Percentiles rank a stretch among this genome's conserved stretches.
These are phyloP conservation scores for Cladobotryum mycophilum DNA, from an alignment of 2,329 filamentous ascomycete genomes.

Conservation along the genomic window DNA sequence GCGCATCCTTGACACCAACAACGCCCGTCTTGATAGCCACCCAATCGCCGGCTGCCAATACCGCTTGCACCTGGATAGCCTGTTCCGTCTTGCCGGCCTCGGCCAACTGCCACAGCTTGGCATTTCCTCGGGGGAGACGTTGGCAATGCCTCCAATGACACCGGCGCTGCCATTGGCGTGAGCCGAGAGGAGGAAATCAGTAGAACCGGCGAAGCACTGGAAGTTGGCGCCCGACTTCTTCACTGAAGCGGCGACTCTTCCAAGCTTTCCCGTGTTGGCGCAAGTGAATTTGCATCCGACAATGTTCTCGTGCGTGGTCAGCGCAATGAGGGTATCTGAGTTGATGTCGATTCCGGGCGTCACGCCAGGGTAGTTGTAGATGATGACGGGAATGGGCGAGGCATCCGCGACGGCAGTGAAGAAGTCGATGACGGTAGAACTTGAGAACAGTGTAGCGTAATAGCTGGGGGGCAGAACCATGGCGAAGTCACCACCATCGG, in stretches of 20 bases:
- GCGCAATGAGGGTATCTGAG: constrained; percentile 54
- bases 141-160: constrained; percentile 65
- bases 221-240: constrained; percentile 52
- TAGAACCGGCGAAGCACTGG: constrained; percentile 65
- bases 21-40: constrained; percentile 65
- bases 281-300: constrained; percentile 64
- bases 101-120: constrained; percentile 55
- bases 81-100: constrained; percentile 50
- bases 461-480: constrained; percentile 72
- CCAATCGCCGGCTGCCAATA: constrained; percentile 65
- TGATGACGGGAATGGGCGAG: constrained; percentile 59
- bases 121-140: constrained; percentile 64
- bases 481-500: constrained; percentile 66
- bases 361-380: constrained; percentile 65
- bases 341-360: constrained; percentile 58
- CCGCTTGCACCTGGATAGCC: constrained; percentile 57
- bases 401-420: constrained; percentile 59
- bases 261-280: constrained; percentile 65
- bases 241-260: constrained; percentile 46
- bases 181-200: constrained; percentile 66
- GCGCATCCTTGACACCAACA: constrained; percentile 62
- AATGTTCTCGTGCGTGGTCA: constrained; percentile 58
- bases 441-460: constrained; percentile 61
- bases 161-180: constrained; percentile 63
- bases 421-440: constrained; percentile 54